Evolutionary conservation across 176 grass and related monocot genomes (phyloP), one percentile per base, ranked within the genome.

Genomic region (Microstegium vimineum): DNA sequence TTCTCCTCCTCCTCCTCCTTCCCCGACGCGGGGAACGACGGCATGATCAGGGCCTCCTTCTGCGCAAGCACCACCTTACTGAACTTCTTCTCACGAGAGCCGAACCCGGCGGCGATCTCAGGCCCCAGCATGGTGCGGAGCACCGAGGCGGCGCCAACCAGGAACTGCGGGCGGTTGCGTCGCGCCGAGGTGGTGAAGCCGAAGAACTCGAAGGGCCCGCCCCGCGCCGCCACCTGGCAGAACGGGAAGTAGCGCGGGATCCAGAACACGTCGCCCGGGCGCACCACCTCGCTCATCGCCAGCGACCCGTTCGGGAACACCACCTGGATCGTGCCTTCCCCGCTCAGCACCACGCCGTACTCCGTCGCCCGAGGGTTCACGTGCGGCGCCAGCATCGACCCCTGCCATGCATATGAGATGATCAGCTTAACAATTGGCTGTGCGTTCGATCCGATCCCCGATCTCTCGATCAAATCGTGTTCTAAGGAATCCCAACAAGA

Each of bases 221-320:
- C 71, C 2, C 61, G 89, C 22, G 93, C 86, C 28, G 96, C 93
- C 47, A 98, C 84, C 78, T 98, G 96, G 36, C 87, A 93, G 85
- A 98, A 98, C 0, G 91, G 90, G 87, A 93, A 93, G 84, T 85
- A 93, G 61, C 89, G 96, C 32, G 96, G 96, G 75, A 98, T 92
- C 82, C 82, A 91, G 76, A 98, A 98, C 73, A 92, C 93, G 61
- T 95, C 93, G 46, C 93, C 91, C 32, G 74, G 64, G 12, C 66
- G 59, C 79, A 95, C 83, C 76, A 25, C 12, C 23, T 87, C 87
- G 62, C 86, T 89, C 96, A 90, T 93, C 46, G 93, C 93, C 7
- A 84, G 74, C 26, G 93, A 85, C 31, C 96, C 96, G 71, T 95
- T 98, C 52, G 96, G 96, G 76, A 83, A 93, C 49, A 88, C 92